phyloP scores from a whole-genome alignment of 805 yeast genomes.

The Candida pseudoglaebosa region DNA sequence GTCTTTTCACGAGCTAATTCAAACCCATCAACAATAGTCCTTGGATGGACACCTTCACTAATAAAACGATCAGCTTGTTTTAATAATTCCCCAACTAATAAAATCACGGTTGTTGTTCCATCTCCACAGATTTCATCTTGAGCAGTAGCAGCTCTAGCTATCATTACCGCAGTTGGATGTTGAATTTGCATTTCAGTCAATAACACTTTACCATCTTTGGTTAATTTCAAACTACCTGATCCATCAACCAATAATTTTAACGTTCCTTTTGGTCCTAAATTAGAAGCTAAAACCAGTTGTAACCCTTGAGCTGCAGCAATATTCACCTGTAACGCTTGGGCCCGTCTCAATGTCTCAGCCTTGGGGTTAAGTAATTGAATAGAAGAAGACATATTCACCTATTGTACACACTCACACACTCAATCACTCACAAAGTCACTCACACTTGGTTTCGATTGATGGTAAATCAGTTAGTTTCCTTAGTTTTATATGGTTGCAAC shows the following conservation, averaged over 20 bases:
- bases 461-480: too few species aligned
- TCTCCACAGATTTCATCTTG: conserved; percentile 99
- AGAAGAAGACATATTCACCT: conserved; percentile 44
- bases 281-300: conserved; percentile 86
- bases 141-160: conserved; percentile 95
- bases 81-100: conserved; percentile 89
- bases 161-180: conserved; percentile 48
- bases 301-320: conserved; percentile 95
- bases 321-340: conserved; percentile 93
- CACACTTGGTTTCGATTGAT: too few species aligned
- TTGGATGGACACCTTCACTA: conserved; percentile 93
- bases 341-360: conserved; percentile 94
- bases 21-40: conserved; percentile 92
- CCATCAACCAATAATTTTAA: conserved; percentile 96
- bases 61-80: conserved; percentile 92
- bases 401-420: too few species aligned
- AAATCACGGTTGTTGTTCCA: conserved; percentile 94
- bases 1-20: conserved; percentile 81
- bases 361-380: conserved; percentile 92
- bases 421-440: too few species aligned
- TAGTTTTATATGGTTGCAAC: neutral
- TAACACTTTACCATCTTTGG: conserved; percentile 95
- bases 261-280: conserved; percentile 96
- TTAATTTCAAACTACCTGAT: conserved; percentile 89
- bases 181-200: conserved; percentile 93